Evolutionary conservation across 176 grass and related monocot species (phyloP), one percentile per base, ranked within the genome.

Genomic region (Oryza longistaminata): DNA sequence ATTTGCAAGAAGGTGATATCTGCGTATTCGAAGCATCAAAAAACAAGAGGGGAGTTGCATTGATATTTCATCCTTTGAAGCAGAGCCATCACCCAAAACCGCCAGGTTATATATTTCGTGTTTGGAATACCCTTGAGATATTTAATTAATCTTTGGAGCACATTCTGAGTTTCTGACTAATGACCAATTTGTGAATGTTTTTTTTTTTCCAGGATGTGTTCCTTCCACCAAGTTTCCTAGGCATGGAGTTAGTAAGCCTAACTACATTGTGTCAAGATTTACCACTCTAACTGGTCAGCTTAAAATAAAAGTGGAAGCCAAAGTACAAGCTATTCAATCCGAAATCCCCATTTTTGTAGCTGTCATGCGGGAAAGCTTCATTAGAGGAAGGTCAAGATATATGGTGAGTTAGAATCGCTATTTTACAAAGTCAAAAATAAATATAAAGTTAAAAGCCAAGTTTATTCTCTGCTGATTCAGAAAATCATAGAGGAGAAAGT

Each of bases 11-110:
- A 76, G 73, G 67, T 65, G 35, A 83, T 66, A 15, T 78, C 3
- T 90, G 88, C 6, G 25, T 66, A 12, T 90, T 86, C 39, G 88
- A 90, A 79, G 25, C 86, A 71, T 82, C 25, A 22, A 70, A 29
- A 34, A 26, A 15, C 10, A 61, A 55, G 6, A 55, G 52, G 17
- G 52, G 5, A 55, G 52, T 55, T 16, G 5, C 6, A 55, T 55
- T 88, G 10, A 3, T 65, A 15, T 72, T 83, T 25, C 80, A 88
- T 77, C n/a, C 7, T 46, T 58, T 77, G 66, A 62, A 43, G 58
- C 9, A 58, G 45, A 74, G 42, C 25, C 53, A 58, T 79, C 64
- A 34, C 25, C 43, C 19, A 68, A 19, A 19, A 4, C 14, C 52
- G 19, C 17, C 52, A 55, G 52, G 52, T 55, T 55, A 49, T 49